Conservation (phyloP, 2,329 filamentous ascomycete species). For the Fusarium decemcellulare region DNA sequence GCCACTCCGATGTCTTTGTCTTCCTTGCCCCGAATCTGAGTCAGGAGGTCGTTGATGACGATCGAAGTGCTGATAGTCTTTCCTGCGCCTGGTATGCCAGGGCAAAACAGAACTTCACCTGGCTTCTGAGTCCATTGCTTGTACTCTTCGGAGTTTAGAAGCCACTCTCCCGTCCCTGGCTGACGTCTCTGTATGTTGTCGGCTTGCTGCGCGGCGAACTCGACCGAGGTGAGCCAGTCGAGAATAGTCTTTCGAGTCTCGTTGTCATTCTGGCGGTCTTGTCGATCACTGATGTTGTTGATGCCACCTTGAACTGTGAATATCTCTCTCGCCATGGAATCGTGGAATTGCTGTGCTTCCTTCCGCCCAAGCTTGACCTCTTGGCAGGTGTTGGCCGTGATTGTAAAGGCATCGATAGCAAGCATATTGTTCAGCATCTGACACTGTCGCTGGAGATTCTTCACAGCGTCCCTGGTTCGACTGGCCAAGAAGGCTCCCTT, state of each 20-base stretch:
- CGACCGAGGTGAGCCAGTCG: not conserved
- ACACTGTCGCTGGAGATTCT: not conserved
- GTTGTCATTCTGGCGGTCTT: not conserved
- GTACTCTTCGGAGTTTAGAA: not conserved
- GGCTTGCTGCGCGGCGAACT: not conserved
- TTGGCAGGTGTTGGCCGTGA: not conserved
- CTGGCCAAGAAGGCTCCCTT: not conserved
- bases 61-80: not conserved
- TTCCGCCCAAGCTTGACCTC: not conserved
- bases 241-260: not conserved
- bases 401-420: not conserved
- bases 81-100: constrained; percentile 1
- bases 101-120: not conserved
- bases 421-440: not conserved
- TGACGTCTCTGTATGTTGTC: not conserved
- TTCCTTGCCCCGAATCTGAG: not conserved
- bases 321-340: too few species aligned
- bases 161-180: not conserved
- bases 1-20: not conserved
- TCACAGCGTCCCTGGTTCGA: not conserved
- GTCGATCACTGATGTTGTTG: not conserved
- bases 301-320: too few species aligned
- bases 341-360: not conserved
- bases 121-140: not conserved
- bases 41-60: not conserved